These are phyloP conservation scores for Flaveria sonorensis DNA, from an alignment of 129 eudicot genomes.

Conservation along the genomic window DNA sequence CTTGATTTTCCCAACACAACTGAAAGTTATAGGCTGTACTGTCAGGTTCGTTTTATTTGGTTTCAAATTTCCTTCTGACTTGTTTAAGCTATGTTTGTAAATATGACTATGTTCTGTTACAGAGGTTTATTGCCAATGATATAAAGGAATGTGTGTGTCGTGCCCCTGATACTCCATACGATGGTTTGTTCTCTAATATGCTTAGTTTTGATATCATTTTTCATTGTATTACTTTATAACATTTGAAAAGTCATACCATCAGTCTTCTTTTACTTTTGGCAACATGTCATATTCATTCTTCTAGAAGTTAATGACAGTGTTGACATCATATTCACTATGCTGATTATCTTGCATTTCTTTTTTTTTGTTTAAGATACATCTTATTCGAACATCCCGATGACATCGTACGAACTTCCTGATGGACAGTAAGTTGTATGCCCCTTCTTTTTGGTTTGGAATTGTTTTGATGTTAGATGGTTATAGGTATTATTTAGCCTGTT, in stretches of 20 bases:
- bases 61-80: neutral
- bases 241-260: neutral
- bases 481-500: conserved; percentile 6
- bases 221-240: neutral
- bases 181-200: conserved; percentile 54
- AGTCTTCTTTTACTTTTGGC: neutral
- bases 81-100: conserved; percentile 16
- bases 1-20: conserved; percentile 89
- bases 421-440: conserved; percentile 80
- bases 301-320: neutral
- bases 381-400: conserved; percentile 98
- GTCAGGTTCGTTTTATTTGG: conserved; percentile 61
- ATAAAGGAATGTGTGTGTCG: conserved; percentile 99
- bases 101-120: conserved; percentile 29
- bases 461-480: conserved; percentile 12
- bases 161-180: conserved; percentile 98
- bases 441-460: conserved; percentile 17
- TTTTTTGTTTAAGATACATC: conserved; percentile 54
- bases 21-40: conserved; percentile 87
- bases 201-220: neutral
- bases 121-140: conserved; percentile 92
- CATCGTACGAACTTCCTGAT: conserved; percentile 98
- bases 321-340: conserved; percentile 16
- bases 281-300: neutral
- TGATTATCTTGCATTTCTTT: conserved; percentile 20